Percentiles rank a stretch among this genome's conserved stretches.
These are phyloP conservation scores for Tetragonia tetragonoides DNA, from an alignment of 148 eudicot genomes.

Conservation along the genomic window DNA sequence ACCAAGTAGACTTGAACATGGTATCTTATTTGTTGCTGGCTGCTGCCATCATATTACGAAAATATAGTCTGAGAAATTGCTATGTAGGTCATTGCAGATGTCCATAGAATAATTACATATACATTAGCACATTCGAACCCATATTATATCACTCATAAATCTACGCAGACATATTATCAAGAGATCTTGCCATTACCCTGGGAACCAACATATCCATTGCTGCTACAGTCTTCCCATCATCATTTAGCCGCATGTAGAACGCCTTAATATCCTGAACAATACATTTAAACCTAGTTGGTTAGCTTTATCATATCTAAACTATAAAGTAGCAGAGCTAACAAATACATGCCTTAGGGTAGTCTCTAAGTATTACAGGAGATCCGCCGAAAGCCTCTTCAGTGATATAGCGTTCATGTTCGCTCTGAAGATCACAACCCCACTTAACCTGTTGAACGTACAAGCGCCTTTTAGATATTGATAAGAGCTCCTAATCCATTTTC, in stretches of 20 bases:
- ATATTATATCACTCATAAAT: background rate
- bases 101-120: background rate
- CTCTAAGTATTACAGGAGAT: conserved; percentile 92
- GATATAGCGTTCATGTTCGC: conserved; percentile 96
- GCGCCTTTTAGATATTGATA: background rate
- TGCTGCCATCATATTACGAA: background rate
- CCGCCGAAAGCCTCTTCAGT: conserved; percentile 91
- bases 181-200: conserved; percentile 45
- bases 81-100: background rate
- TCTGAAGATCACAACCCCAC: conserved; percentile 99
- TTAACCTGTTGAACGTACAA: conserved; percentile 52
- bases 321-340: conserved; percentile 14
- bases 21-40: background rate
- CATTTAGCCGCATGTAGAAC: conserved; percentile 94
- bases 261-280: conserved; percentile 86
- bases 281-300: conserved; percentile 9
- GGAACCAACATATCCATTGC: conserved; percentile 99
- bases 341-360: conserved; percentile 84
- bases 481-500: background rate
- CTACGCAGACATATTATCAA: background rate
- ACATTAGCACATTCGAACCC: background rate
- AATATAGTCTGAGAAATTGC: background rate
- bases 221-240: conserved; percentile 96
- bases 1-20: background rate
- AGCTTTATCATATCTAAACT: conserved; percentile 17